Percentiles rank a stretch among this genome's conserved stretches.
Evolutionary conservation across 1,284 basidiomycete species (phyloP).

Genomic region (Microbotryum saponariae): DNA sequence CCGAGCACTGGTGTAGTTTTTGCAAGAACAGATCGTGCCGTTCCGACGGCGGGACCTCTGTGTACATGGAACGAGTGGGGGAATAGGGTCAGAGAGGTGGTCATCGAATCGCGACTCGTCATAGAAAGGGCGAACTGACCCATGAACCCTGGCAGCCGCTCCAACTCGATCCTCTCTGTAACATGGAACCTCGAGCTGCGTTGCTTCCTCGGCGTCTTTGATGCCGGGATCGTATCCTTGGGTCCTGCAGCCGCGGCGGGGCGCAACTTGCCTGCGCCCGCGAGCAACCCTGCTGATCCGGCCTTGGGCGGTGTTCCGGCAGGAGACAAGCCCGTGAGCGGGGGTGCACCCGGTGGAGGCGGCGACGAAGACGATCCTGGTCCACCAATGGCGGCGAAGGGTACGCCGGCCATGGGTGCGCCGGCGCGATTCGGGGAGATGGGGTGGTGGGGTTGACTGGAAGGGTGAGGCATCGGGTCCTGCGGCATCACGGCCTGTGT

Average conservation of each 20-base stretch:
- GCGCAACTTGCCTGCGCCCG: slow-evolving; percentile 35
- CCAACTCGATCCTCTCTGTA: slow-evolving; percentile 91
- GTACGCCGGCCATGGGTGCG: slow-evolving; percentile 46
- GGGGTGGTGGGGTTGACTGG: slow-evolving; percentile 48
- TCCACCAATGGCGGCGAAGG: slow-evolving; percentile 30
- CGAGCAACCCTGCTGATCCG: slow-evolving; percentile 44
- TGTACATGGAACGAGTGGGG: slow-evolving; percentile 4
- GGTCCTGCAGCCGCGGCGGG: slow-evolving; percentile 39
- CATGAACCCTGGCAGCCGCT: slow-evolving; percentile 85
- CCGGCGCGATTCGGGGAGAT: slow-evolving; percentile 52
- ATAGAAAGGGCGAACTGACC: slow-evolving; percentile 51
- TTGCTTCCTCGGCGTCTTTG: slow-evolving; percentile 91
- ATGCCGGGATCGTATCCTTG: slow-evolving; percentile 90
- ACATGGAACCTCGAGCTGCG: slow-evolving; percentile 92
- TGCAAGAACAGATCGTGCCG: slow-evolving; percentile 85
- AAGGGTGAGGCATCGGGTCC: slow-evolving; percentile 53
- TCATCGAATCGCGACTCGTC: too few relatives aligned
- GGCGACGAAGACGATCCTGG: slow-evolving; percentile 38
- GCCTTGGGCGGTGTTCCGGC: slow-evolving; percentile 43
- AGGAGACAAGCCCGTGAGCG: slow-evolving; percentile 16
- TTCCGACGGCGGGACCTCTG: slow-evolving; percentile 78
- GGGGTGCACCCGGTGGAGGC: slow-evolving; percentile 11
- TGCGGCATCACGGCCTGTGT: slow-evolving; percentile 52
- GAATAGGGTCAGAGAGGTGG: slow-evolving; percentile 6
- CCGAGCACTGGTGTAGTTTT: slow-evolving; percentile 92